Base-by-base conservation (phyloP, 164 flowering plant genomes). In the Vitis amurensis region DNA sequence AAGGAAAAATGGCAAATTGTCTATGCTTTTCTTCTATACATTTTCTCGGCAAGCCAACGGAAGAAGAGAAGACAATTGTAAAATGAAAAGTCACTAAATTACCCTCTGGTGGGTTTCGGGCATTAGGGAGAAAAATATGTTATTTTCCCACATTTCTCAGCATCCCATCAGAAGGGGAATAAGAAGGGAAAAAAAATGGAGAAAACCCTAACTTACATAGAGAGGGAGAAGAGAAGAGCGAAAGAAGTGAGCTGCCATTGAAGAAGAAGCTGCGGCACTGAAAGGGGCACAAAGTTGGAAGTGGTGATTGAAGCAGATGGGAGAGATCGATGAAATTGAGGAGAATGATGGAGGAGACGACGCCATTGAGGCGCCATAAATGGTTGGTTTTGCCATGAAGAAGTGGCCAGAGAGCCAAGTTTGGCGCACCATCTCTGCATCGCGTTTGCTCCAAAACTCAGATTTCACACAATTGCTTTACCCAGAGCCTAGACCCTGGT, bases 361-460 rank as follows among this genome's bases (percentile, higher is more conserved):
- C 67, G 78, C 8, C 77, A 59, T 37, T 37, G 44, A 13, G 81
- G 37, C 1, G 78, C 51, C 48, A 37, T 17, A 47, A 61, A 14
- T 13, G 64, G 2, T 64, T 61, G 68, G 5, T 9, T 56, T 47
- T 59, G 71, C 10, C 53, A 16, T 0, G 81, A 65, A n/a, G n/a
- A n/a, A 52, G 67, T 14, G 29, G 78, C 70, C 50, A 76, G 56
- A 51, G 70, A 72, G 4, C 89, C 89, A 51, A 85, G 74, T 67
- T 77, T 88, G 12, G 71, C 30, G 66, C 82, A 68, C 49, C 79
- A 72, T 78, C 88, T 85, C 80, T 82, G 88, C 89, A 86, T 82
- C 76, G 44, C 44, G 4, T 37, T 37, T 37, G 44, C 44, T 0
- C 44, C 44, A 37, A 37, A 37, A 37, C 44, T 37, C 44, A 37